Evolutionary conservation across 1,284 basidiomycete species (phyloP), one percentile per base, ranked within the genome.

Genomic region (Ceratobasidium sp.): DNA sequence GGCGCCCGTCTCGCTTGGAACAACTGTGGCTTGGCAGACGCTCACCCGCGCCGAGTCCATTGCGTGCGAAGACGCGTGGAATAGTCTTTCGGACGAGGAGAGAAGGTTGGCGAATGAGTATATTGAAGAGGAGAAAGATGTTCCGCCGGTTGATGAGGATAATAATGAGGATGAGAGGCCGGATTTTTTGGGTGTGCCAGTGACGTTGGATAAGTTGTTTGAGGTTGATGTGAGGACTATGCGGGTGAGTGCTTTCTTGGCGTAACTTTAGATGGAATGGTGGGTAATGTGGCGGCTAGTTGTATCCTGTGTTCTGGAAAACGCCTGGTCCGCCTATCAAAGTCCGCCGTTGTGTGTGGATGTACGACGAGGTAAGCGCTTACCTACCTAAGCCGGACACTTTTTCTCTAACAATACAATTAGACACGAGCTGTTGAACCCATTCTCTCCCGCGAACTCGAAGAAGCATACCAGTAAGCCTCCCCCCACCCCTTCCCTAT

Each of bases 251-350:
- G n/a, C n/a, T n/a, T n/a, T n/a, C n/a, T n/a, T n/a, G n/a, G n/a
- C n/a, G n/a, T n/a, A n/a, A 4, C 15, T 23, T 46, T 56, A 33
- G 23, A 18, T 26, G 15, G 66, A 23, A 46, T 26, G n/a, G 26
- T 70, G 66, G 26, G 28, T 28, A 39, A n/a, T n/a, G n/a, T n/a
- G n/a, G 46, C 60, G 60, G 56, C 26, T 84, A 87, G 75, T 83
- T 89, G 10, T 84, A 85, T 71, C 88, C 89, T 0, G 88, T 89
- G 33, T 89, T 89, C 82, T 90, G 89, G 89, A 85, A 85, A 39
- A 85, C 87, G 79, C 84, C 85, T 6, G 87, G 86, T 0, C 84
- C 86, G 0, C 83, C 86, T 42, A 86, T 89, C 23, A 85, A 86
- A 0, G 88, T 90, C 18, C 82, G 86, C 9, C 82, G 89, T 20